Conservation (phyloP, 768 basidiomycete species). For the Auricularia sp. region DNA sequence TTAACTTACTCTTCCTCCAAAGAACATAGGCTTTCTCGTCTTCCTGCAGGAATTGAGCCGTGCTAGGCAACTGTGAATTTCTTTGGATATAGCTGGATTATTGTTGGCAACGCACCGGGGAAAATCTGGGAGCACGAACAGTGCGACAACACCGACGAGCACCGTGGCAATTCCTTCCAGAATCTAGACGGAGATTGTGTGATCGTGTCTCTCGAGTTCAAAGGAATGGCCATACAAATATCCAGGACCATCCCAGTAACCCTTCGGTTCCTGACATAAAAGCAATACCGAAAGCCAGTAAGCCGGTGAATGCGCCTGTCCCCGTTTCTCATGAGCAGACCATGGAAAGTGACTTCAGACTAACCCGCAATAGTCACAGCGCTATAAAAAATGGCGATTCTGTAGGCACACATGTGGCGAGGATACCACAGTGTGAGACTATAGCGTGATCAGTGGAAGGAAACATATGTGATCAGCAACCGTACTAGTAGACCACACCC, state of each 20-base stretch:
- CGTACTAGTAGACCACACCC: conserved; percentile 63
- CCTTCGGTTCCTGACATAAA: conserved; percentile 39
- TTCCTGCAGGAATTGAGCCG: conserved; percentile 49
- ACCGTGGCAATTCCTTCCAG: conserved; percentile 57
- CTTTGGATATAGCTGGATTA: background rate
- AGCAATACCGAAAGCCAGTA: conserved; percentile 45
- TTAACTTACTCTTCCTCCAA: conserved; percentile 41
- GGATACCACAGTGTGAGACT: conserved; percentile 64
- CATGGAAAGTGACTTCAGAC: too few species aligned
- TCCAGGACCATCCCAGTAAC: conserved; percentile 55
- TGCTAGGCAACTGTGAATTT: conserved; percentile 37
- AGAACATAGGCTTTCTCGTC: conserved; percentile 48
- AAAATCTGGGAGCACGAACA: conserved; percentile 13
- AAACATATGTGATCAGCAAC: conserved; percentile 1
- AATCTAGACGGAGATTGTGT: conserved; percentile 27
- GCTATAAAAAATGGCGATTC: conserved; percentile 55
- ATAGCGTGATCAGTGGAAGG: background rate
- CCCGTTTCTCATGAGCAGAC: too few species aligned
- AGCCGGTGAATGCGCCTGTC: conserved; percentile 52
- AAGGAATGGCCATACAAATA: conserved; percentile 29
- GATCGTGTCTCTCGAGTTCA: background rate
- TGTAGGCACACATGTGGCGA: conserved; percentile 45
- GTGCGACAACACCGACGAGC: conserved; percentile 38
- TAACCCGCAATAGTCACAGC: conserved; percentile 50
- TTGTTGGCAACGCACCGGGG: background rate